A percentile compares a stretch with the other conserved stretches of the same genome.
Evolutionary conservation across 495 filamentous ascomycete genomes (phyloP).

Genomic region (Podospora sp.): DNA sequence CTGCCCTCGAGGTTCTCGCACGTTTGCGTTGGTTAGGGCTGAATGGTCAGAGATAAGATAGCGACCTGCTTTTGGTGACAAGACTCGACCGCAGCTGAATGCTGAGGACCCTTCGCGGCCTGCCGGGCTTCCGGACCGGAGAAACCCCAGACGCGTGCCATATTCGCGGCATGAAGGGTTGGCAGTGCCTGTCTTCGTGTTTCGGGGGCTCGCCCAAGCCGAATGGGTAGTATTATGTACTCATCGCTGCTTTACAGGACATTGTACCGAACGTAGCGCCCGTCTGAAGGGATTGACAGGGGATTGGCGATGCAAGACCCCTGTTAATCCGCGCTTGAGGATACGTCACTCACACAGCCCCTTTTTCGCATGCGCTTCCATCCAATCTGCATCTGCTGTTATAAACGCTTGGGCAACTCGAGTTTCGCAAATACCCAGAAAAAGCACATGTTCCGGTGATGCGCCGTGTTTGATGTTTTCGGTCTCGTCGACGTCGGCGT

Average conservation of each 20-base stretch:
- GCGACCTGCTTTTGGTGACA: not conserved
- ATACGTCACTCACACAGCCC: slow-evolving; percentile 15
- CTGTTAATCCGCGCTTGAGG: slow-evolving; percentile 10
- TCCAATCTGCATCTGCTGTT: slow-evolving; percentile 1
- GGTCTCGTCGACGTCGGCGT: not conserved
- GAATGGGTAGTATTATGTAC: not conserved
- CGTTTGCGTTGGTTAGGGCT: not conserved
- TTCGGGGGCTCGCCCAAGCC: not conserved
- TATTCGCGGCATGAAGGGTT: not conserved
- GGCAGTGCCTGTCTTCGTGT: not conserved
- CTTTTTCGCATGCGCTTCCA: slow-evolving; percentile 7
- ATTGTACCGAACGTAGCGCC: not conserved
- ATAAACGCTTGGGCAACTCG: not conserved
- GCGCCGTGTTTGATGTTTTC: not conserved
- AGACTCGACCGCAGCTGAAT: not conserved
- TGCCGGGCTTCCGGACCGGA: too few relatives aligned
- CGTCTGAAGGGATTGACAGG: not conserved
- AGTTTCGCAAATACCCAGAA: not conserved
- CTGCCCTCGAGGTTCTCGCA: not conserved
- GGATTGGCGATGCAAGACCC: not conserved
- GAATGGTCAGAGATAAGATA: not conserved
- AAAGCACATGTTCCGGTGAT: not conserved
- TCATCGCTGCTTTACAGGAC: not conserved
- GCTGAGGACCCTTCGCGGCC: not conserved
- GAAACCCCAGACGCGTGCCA: not conserved